A percentile compares a stretch with the other conserved stretches of the same genome.
phyloP scores from a whole-genome alignment of 1,284 basidiomycete genomes.

The Heliocybe sulcata region DNA sequence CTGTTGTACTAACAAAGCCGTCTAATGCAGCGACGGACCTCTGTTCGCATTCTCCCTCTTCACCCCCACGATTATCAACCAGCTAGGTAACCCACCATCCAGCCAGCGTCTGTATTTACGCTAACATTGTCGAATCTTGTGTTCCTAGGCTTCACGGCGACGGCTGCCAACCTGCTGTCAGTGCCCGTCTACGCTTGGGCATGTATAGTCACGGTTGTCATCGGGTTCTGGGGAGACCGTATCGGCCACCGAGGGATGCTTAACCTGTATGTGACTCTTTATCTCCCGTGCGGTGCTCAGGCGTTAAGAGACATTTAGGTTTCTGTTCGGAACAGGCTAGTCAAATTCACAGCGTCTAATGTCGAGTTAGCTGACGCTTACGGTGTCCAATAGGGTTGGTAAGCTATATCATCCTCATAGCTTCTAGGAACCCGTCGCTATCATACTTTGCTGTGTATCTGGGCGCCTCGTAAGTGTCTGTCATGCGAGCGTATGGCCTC shows the following conservation, averaged over 20 bases:
- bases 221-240: slow-evolving; percentile 43
- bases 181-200: slow-evolving; percentile 44
- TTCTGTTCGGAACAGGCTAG: slow-evolving; percentile 18
- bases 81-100: slow-evolving; percentile 22
- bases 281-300: not conserved
- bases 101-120: no score
- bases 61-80: slow-evolving; percentile 44
- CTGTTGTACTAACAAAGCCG: slow-evolving; percentile 3
- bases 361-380: slow-evolving; percentile 7
- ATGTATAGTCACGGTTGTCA: slow-evolving; percentile 37
- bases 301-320: slow-evolving; percentile 4
- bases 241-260: slow-evolving; percentile 36
- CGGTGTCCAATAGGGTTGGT: slow-evolving; percentile 29
- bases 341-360: slow-evolving; percentile 6
- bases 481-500: not conserved
- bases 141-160: slow-evolving; percentile 42
- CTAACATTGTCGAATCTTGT: not conserved
- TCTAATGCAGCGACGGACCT: slow-evolving; percentile 32
- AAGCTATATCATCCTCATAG: slow-evolving; percentile 46
- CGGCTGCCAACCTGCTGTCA: slow-evolving; percentile 45
- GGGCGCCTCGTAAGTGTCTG: slow-evolving; percentile 34
- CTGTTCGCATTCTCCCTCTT: slow-evolving; percentile 50
- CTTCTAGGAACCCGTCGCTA: slow-evolving; percentile 33
- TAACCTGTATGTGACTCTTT: slow-evolving; percentile 31
- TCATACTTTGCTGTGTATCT: slow-evolving; percentile 40